Conservation (phyloP, 1,139 yeast genomes). For the Eremothecium cymbalariae region DNA sequence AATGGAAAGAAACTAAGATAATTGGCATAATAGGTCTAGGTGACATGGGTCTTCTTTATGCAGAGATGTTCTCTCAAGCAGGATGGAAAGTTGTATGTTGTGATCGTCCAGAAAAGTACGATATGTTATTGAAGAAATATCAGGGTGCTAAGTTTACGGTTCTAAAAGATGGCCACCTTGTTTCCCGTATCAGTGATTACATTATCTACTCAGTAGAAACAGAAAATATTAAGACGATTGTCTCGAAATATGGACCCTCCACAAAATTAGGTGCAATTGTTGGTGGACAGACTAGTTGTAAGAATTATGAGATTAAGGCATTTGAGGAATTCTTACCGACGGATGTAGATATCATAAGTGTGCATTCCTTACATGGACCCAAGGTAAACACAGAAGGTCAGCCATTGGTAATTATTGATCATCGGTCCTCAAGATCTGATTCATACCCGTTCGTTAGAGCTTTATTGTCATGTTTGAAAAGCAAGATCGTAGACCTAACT, state of each 20-base stretch:
- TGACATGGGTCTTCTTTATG: conserved; percentile 91
- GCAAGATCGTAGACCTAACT: conserved; percentile 68
- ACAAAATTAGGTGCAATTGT: conserved; percentile 83
- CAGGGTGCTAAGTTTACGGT: conserved; percentile 44
- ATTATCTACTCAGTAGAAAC: conserved; percentile 88
- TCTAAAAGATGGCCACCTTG: conserved; percentile 68
- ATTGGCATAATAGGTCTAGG: conserved; percentile 94
- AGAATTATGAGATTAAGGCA: conserved; percentile 81
- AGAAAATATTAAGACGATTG: conserved; percentile 66
- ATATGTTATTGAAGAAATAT: conserved; percentile 39
- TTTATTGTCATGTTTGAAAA: conserved; percentile 62
- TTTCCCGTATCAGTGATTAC: conserved; percentile 72
- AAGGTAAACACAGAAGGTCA: conserved; percentile 83
- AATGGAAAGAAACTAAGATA: conserved; percentile 40
- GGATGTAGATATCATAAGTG: conserved; percentile 74
- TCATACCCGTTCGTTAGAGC: conserved; percentile 53
- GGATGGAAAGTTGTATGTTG: conserved; percentile 93
- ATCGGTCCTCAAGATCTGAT: conserved; percentile 48
- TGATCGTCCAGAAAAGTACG: conserved; percentile 66
- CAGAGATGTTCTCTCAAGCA: conserved; percentile 62
- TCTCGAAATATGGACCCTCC: conserved; percentile 70
- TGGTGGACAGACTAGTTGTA: conserved; percentile 98
- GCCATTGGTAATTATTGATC: conserved; percentile 79
- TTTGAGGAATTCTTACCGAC: conserved; percentile 66
- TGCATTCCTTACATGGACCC: conserved; percentile 95